Base-by-base conservation (phyloP, 1,284 basidiomycete genomes). In the Caloboletus inedulis region DNA sequence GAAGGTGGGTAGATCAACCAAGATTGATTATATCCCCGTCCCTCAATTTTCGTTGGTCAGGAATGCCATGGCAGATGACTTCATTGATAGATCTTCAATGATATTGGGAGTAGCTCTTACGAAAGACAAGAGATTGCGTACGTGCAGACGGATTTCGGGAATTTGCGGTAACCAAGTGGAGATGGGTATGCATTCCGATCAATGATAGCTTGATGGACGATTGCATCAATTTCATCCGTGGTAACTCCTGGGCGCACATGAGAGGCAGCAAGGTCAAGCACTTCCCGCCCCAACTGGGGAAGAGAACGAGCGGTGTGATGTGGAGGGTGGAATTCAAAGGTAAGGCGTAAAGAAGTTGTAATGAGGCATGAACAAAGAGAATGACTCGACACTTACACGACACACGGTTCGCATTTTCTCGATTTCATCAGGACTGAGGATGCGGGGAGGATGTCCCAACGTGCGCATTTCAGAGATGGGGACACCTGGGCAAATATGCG, bases 61-160 rank as follows among this genome's bases (percentile, higher is more conserved):
- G 94, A 59, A 98, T 97, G 51, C 93, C 93, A 71, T 99, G 97
- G 70, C 97, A 99, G 64, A 99, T 96, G 52, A 87, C 88, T 72
- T 99, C 97, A 72, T 99, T 99, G 39, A 99, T 76, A 27, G 91
- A 94, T 30, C 89, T 63, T 90, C 60, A 27, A 39, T 50, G 7
- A 40, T 50, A 55, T 52, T 52, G 21, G 39, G 49, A 40, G 40
- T 21, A 50, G 37, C 18, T 31, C 43, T 54, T 42, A 31, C 31
- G 31, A 39, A 30, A 43, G 19, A 36, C 23, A 47, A 49, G 43
- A 27, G 44, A 27, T 48, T 53, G 49, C 89, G 65, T 74, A 91
- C 85, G 90, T 96, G 87, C 97, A 99, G 43, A 98, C 85, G 41
- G 93, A 97, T 77, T 98, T 98, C 25, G 96, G 96, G 70, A 89